Base-by-base conservation (phyloP, 305 asterid species). In the Fraxinus nigra region DNA sequence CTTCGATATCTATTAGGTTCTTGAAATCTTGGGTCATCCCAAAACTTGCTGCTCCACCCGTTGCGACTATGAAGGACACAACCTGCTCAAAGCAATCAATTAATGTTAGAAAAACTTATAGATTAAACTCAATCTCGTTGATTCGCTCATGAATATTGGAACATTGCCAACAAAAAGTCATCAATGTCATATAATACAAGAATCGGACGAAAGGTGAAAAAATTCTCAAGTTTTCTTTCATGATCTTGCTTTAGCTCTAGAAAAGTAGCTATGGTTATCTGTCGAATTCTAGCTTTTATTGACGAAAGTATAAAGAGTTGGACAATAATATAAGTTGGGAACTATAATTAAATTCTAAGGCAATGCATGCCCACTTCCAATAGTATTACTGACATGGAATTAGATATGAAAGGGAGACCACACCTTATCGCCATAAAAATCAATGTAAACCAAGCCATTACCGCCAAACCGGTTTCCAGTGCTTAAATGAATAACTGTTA, bases 351-450 rank as follows among this genome's bases (percentile, higher is more conserved):
- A 35, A 35, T 9, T 38, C 3, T 1, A 9, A 38, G 13, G 13
- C 48, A 38, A 2, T 38, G 48, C 48, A 38, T 38, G 48, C 13
- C 13, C 48, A 7, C 40, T 35, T 35, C 40, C 40, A 35, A 35
- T 35, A 37, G 43, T 37, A 37, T 37, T 7, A 7, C 43, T 37
- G 43, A 37, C 10, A 37, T 7, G 43, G 2, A 2, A 65, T 0
- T 7, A 80, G 34, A 75, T 3, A 43, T 43, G 4, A 40, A 30
- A 30, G 33, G 32, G 7, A 20, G 7, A 20, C 18, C 37, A 22
- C 72, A 88, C 92, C 88, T 88, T 88, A 76, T 90, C 91, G 9
- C 80, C 88, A 33, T 69, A 88, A 86, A 90, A 90, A 40, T 88
- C 90, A 35, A 90, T 48, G 34, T 63, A 79, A 59, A 35, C 75